phyloP scores from a whole-genome alignment of 371 early-diverging fungal species.

The Mortierella sp. region DNA sequence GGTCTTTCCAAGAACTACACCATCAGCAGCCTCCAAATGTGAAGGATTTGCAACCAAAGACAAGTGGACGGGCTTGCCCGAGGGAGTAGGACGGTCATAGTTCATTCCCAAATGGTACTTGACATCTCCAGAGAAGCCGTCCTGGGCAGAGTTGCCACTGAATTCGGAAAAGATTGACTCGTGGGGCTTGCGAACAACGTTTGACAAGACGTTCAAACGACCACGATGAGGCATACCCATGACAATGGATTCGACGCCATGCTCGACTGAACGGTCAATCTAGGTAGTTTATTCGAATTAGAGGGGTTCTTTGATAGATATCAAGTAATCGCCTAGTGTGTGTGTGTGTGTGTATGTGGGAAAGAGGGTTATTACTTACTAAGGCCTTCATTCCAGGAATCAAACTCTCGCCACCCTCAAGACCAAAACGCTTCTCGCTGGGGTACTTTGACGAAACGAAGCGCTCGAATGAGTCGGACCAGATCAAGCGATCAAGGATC shows the following conservation, averaged over 20 bases:
- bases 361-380: no score
- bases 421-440: conserved; percentile 97
- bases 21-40: conserved; percentile 98
- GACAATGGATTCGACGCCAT: conserved; percentile 93
- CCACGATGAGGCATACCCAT: conserved; percentile 99
- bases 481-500: conserved; percentile 95
- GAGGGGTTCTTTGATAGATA: not conserved
- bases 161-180: conserved; percentile 98
- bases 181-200: conserved; percentile 97
- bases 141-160: conserved; percentile 86
- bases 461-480: conserved; percentile 96
- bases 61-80: conserved; percentile 95
- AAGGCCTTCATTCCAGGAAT: conserved; percentile 98
- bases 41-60: conserved; percentile 98
- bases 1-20: conserved; percentile 97
- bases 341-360: no score
- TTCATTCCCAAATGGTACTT: conserved; percentile 99
- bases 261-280: conserved; percentile 81
- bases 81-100: conserved; percentile 94
- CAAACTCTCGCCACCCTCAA: conserved; percentile 97
- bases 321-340: not conserved
- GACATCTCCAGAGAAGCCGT: conserved; percentile 96
- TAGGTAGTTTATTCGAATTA: not conserved
- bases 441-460: conserved; percentile 42
- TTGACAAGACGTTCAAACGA: conserved; percentile 96